phyloP scores from a whole-genome alignment of 768 basidiomycete species.

The Inosperma sp. region DNA sequence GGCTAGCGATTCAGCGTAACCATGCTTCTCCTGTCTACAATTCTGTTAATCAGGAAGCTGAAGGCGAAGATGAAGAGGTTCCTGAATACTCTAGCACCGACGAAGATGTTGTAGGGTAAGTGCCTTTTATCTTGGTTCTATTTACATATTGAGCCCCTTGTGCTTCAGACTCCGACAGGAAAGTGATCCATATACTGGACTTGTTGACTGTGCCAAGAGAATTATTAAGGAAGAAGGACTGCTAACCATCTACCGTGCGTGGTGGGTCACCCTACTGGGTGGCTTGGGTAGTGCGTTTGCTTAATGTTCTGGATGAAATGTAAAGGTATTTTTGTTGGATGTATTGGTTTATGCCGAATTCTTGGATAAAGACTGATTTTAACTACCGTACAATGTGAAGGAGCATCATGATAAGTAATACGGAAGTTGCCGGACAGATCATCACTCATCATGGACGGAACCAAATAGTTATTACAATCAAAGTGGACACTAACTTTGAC shows the following conservation, averaged over 20 bases:
- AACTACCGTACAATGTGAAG: no score
- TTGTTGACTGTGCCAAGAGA: slow-evolving; percentile 70
- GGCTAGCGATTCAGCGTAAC: slow-evolving; percentile 81
- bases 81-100: slow-evolving; percentile 63
- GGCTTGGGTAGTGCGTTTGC: slow-evolving; percentile 53
- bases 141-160: slow-evolving; percentile 6
- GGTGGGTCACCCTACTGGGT: slow-evolving; percentile 77
- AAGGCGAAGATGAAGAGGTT: slow-evolving; percentile 55
- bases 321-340: not conserved
- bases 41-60: slow-evolving; percentile 68
- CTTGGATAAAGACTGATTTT: not conserved
- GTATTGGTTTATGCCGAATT: not conserved
- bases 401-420: no score
- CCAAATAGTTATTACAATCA: no score
- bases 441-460: no score
- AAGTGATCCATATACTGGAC: slow-evolving; percentile 71
- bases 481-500: no score
- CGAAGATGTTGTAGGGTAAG: slow-evolving; percentile 84
- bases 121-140: slow-evolving; percentile 7
- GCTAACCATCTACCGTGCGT: slow-evolving; percentile 69
- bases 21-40: slow-evolving; percentile 73
- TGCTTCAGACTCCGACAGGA: slow-evolving; percentile 60
- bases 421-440: no score
- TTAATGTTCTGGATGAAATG: slow-evolving; percentile 20
- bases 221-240: slow-evolving; percentile 79